A percentile compares a stretch with the other conserved stretches of the same genome.
Conservation (phyloP, 164 flowering plant genomes). For the Magnolia sinica region DNA sequence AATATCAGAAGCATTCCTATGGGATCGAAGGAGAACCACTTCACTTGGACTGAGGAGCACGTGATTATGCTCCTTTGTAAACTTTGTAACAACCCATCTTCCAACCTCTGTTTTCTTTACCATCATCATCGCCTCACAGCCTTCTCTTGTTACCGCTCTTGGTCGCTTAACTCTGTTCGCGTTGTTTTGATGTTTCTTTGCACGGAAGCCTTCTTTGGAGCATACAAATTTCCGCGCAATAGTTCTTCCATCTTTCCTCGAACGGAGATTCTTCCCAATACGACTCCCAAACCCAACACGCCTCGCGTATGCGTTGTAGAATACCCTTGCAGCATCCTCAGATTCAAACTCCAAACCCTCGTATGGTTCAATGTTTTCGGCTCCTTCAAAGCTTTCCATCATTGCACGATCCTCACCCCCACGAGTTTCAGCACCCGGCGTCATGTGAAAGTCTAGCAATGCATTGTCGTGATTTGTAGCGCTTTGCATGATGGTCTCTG, state of each 20-base stretch:
- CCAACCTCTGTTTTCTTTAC: conserved; percentile 12
- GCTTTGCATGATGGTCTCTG: conserved; percentile 2
- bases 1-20: conserved; percentile 1
- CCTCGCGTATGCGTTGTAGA: conserved; percentile 11
- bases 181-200: conserved; percentile 4
- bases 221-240: conserved; percentile 12
- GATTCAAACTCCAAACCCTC: conserved; percentile 16
- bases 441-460: conserved; percentile 2
- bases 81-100: conserved; percentile 14
- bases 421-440: neutral
- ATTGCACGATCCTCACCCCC: neutral
- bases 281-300: conserved; percentile 10
- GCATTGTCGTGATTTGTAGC: neutral
- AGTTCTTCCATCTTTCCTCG: conserved; percentile 4
- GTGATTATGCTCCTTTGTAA: conserved; percentile 14
- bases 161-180: conserved; percentile 6
- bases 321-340: conserved; percentile 16
- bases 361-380: conserved; percentile 8
- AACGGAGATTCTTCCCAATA: conserved; percentile 2
- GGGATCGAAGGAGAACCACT: conserved; percentile 14
- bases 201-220: conserved; percentile 4
- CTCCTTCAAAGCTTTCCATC: conserved; percentile 2
- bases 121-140: conserved; percentile 12
- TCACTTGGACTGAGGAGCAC: conserved; percentile 1
- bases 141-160: conserved; percentile 8